A percentile compares a stretch with the other conserved stretches of the same genome.
These are phyloP conservation scores for Gnaphalium uliginosum DNA, from an alignment of 129 eudicot genomes.

Conservation along the genomic window DNA sequence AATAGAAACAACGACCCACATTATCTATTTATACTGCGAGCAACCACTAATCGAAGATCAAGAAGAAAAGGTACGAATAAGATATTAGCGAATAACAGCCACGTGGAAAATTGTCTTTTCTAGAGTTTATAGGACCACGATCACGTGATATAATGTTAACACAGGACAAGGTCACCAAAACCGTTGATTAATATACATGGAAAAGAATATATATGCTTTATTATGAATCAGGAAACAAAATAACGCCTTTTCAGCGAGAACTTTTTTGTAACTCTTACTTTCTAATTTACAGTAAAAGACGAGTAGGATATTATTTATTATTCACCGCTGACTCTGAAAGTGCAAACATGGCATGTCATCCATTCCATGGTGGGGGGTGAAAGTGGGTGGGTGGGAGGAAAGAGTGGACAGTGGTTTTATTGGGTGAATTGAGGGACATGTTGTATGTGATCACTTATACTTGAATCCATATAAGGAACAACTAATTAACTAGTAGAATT, in stretches of 20 bases:
- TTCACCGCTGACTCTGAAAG: conserved; percentile 34
- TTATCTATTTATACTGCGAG: conserved; percentile 55
- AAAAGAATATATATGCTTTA: conserved; percentile 29
- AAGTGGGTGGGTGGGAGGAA: conserved; percentile 35
- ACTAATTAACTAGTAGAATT: neutral
- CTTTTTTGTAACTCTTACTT: conserved; percentile 17
- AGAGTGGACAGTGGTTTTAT: conserved; percentile 32
- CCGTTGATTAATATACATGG: conserved; percentile 20
- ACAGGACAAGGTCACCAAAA: neutral
- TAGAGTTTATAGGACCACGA: conserved; percentile 43
- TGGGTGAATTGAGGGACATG: conserved; percentile 31
- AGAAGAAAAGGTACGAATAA: conserved; percentile 28
- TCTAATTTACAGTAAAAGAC: conserved; percentile 30
- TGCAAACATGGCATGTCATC: conserved; percentile 53
- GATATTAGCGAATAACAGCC: conserved; percentile 35
- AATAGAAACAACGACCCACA: conserved; percentile 48
- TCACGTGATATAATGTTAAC: conserved; percentile 41
- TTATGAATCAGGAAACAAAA: conserved; percentile 26
- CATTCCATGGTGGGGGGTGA: conserved; percentile 37
- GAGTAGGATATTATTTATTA: conserved; percentile 27
- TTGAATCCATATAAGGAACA: conserved; percentile 16
- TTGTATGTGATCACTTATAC: conserved; percentile 28
- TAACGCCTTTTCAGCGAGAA: conserved; percentile 29
- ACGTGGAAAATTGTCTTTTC: conserved; percentile 42
- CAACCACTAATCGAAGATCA: conserved; percentile 32